Base-by-base conservation (phyloP, 805 yeast genomes). In the Kregervanrija fluxuum region DNA sequence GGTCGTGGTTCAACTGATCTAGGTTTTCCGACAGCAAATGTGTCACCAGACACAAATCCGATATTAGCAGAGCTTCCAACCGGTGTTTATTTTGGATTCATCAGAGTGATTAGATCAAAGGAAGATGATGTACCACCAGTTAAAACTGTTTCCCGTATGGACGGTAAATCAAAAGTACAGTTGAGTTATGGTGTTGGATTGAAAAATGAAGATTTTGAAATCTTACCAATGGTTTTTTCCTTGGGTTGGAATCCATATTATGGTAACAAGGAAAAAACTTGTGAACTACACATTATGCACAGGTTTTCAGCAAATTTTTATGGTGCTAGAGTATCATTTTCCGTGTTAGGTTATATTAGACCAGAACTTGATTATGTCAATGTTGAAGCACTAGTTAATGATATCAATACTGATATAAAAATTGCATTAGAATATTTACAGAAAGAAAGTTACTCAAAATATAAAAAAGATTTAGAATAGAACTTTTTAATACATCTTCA, bases 231-330 rank as follows among this genome's bases (percentile, higher is more conserved):
- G 82, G 99, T 93, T 8, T 83, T 91, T 86, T 86, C 96, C 8
- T 73, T 93, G 14, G 99, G 99, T 1, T 87, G 89, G 85, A 93
- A 93, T 59, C 98, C 99, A 34, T 91, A 82, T 60, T 93, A 79
- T 66, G 75, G 80, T 22, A 90, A 93, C 63, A 71, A 77, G 41
- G 75, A 75, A 54, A 87, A 86, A 64, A 81, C 95, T 0, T 95
- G 93, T 3, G 95, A 93, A 56, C 69, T 93, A 16, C 96, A 93
- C 62, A 74, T 93, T 5, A 71, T 93, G 44, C 95, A 88, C 65
- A 66, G 80, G 37, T 93, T 89, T 56, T 50, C 58, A 0, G 56
- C 67, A 10, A 71, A 75, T 50, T 93, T 93, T 60, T 93, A 93
- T 56, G 99, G 99, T 4, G 91, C 95, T 9, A 49, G 60, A 8